Base-by-base conservation (phyloP, 2,329 filamentous ascomycete species). In the Fusarium sp. region DNA sequence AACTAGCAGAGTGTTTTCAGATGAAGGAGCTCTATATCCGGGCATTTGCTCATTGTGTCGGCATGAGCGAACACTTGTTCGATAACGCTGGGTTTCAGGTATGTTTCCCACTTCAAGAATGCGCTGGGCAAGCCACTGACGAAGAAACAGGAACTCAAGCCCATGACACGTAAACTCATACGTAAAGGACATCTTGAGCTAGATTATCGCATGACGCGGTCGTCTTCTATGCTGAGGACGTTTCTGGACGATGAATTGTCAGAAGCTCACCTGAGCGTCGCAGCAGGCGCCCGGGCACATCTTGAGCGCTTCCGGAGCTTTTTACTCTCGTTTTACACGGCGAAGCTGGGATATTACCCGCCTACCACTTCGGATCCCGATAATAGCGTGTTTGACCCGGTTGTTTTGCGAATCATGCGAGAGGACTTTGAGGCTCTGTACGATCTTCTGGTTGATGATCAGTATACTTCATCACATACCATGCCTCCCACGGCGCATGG, bases 11-110 rank as follows among this genome's bases (percentile, higher is more conserved):
- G 72, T 80, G 83, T 21, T 90, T 89, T 66, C 84, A 86, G 50
- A 77, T 91, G 25, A 82, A 81, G 52, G 84, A 88, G n/a, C 78
- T 92, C 14, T 95, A 92, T 82, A 84, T 89, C 13, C 86, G 92
- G 72, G 89, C 92, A 0, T 93, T 94, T 77, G 84, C 87, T 15
- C 92, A 96, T 73, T 93, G 91, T 73, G 90, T 91, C 35, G 92
- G 92, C 41, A 94, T 95, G 91, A 86, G 85, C 61, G 87, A 91
- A 20, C 80, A 81, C 25, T 64, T 94, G 7, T 80, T 82, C 39
- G 72, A 78, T 8, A 86, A 84, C 67, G 75, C 83, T 2, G 91
- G 91, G 64, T 91, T 88, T 63, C 80, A 85, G 75, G 89, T 90
- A 80, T 70, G 85, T 78, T 17, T 33, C 50, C 50, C 25, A 25